phyloP scores from a whole-genome alignment of 164 flowering plant genomes.

The Sedum album region DNA sequence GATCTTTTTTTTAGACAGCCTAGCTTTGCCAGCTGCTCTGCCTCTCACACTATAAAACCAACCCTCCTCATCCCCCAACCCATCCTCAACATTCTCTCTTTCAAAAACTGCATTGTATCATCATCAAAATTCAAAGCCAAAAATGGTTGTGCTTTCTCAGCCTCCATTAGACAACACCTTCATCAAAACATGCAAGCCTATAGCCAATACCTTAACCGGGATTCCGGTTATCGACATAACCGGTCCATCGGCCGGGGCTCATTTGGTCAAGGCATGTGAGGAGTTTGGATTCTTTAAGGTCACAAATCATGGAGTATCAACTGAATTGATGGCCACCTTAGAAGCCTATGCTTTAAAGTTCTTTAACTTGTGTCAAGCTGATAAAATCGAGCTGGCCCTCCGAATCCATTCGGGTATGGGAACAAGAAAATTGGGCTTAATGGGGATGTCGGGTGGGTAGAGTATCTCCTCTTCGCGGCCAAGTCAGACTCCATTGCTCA shows the following conservation, averaged over 20 bases:
- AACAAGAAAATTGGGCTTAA: slow-evolving; percentile 26
- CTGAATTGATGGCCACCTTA: slow-evolving; percentile 20
- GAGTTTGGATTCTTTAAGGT: slow-evolving; percentile 36
- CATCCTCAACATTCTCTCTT: background rate
- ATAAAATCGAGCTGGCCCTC: slow-evolving; percentile 25
- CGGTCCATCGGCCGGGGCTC: slow-evolving; percentile 20
- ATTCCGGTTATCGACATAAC: slow-evolving; percentile 25
- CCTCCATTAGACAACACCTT: slow-evolving; percentile 10
- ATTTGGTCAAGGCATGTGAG: slow-evolving; percentile 28
- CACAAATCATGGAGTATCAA: slow-evolving; percentile 31
- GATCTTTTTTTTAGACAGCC: no score
- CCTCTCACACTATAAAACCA: background rate
- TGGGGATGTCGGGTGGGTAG: slow-evolving; percentile 38
- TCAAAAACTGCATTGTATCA: no score
- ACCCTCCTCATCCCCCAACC: background rate
- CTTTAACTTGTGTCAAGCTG: slow-evolving; percentile 23
- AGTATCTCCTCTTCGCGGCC: slow-evolving; percentile 25
- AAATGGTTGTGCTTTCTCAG: slow-evolving; percentile 9
- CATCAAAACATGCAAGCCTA: slow-evolving; percentile 9
- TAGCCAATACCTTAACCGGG: background rate
- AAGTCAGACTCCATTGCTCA: slow-evolving; percentile 10
- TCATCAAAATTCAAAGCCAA: background rate
- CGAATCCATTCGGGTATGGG: slow-evolving; percentile 30
- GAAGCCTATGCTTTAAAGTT: slow-evolving; percentile 26
- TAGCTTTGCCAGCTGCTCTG: background rate